These are phyloP conservation scores for Pulveroboletus sp. DNA, from an alignment of 768 basidiomycete genomes.

Conservation along the genomic window DNA sequence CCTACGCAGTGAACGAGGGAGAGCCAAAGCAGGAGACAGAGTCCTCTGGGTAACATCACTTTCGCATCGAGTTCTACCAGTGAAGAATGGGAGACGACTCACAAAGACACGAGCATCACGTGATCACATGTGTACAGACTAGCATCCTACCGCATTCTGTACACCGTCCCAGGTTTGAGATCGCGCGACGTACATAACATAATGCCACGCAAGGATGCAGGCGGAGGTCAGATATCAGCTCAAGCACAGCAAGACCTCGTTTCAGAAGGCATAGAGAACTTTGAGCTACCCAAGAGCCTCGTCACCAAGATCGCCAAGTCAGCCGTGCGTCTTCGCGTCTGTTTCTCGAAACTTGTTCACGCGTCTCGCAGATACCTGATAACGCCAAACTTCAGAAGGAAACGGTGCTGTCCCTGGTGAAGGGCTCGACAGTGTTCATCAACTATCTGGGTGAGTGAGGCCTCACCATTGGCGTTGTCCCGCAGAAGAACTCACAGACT, in stretches of 20 bases:
- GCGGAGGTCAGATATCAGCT: slow-evolving; percentile 54
- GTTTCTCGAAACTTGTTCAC: neutral
- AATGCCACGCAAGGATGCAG: slow-evolving; percentile 72
- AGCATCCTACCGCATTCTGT: no score
- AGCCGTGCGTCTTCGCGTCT: slow-evolving; percentile 48
- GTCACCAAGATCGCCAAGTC: slow-evolving; percentile 85
- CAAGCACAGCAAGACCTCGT: slow-evolving; percentile 77
- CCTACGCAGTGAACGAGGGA: slow-evolving; percentile 67
- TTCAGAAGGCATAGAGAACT: slow-evolving; percentile 85
- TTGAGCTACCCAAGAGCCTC: slow-evolving; percentile 79
- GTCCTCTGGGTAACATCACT: slow-evolving; percentile 17
- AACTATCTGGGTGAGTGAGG: slow-evolving; percentile 74
- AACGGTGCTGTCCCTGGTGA: slow-evolving; percentile 76
- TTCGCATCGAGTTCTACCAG: slow-evolving; percentile 15
- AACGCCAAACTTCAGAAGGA: slow-evolving; percentile 89
- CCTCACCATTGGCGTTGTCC: neutral
- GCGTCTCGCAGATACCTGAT: slow-evolving; percentile 63
- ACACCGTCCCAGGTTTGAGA: no score
- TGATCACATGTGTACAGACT: neutral
- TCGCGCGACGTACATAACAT: no score
- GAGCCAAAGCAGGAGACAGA: slow-evolving; percentile 50
- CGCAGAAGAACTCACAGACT: neutral
- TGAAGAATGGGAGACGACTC: no score
- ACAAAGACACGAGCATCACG: no score
- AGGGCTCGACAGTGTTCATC: slow-evolving; percentile 92